Conservation (phyloP, 2,329 filamentous ascomycete genomes). For the Juglanconis oblonga region DNA sequence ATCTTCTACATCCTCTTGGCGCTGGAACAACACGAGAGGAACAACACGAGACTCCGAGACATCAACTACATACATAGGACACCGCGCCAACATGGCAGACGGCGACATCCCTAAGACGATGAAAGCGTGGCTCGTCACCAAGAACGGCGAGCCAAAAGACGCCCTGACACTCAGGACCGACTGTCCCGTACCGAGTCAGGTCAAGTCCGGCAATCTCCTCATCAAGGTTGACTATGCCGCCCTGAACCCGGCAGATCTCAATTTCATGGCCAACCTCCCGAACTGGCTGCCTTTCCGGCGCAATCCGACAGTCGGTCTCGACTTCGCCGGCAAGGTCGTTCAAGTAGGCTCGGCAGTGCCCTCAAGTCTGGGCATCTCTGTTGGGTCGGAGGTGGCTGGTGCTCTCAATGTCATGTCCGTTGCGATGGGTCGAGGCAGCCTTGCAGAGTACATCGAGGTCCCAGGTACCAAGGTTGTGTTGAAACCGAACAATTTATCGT, state of each 20-base stretch:
- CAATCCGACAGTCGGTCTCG: slow-evolving; percentile 29
- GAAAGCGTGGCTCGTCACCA: slow-evolving; percentile 28
- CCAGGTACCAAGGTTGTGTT: slow-evolving; percentile 27
- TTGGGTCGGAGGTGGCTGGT: slow-evolving; percentile 30
- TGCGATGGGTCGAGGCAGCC: slow-evolving; percentile 28
- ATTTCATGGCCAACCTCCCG: slow-evolving; percentile 29
- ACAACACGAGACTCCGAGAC: neutral
- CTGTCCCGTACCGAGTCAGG: slow-evolving; percentile 18
- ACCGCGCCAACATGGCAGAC: slow-evolving; percentile 3
- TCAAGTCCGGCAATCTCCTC: slow-evolving; percentile 24
- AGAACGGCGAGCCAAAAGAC: slow-evolving; percentile 24
- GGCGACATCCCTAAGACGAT: slow-evolving; percentile 23
- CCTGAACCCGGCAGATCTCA: slow-evolving; percentile 35
- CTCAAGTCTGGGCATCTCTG: slow-evolving; percentile 4
- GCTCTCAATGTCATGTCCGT: slow-evolving; percentile 27
- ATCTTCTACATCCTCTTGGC: too few relatives aligned
- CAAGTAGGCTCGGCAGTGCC: slow-evolving; percentile 24
- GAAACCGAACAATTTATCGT: slow-evolving; percentile 24
- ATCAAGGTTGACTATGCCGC: slow-evolving; percentile 32
- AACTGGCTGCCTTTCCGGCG: slow-evolving; percentile 30
- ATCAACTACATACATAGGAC: neutral
- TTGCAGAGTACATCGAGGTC: slow-evolving; percentile 34
- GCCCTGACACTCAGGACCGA: slow-evolving; percentile 25
- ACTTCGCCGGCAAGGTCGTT: slow-evolving; percentile 33
- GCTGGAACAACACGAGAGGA: too few relatives aligned